Conservation (phyloP, 1,284 basidiomycete species). For the Austropuccinia psidii region DNA sequence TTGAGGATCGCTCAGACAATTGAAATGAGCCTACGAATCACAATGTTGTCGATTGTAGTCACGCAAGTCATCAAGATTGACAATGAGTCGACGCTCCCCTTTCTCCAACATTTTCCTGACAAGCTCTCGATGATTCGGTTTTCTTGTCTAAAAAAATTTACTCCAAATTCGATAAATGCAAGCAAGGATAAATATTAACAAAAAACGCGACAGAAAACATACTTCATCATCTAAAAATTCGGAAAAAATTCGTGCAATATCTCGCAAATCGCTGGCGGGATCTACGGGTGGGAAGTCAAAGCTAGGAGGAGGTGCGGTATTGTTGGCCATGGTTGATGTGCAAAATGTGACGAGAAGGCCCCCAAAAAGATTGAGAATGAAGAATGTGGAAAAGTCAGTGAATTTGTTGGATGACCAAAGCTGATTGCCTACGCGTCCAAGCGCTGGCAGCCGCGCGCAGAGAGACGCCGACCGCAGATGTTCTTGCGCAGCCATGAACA, state of each 20-base stretch:
- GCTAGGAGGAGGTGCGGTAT: neutral
- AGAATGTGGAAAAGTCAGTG: too few relatives aligned
- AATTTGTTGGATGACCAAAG: too few relatives aligned
- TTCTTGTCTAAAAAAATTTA: conserved; percentile 39
- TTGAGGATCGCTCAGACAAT: neutral
- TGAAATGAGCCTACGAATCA: conserved; percentile 48
- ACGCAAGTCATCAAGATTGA: conserved; percentile 94
- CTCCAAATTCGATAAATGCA: conserved; percentile 15
- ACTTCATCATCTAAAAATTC: conserved; percentile 79
- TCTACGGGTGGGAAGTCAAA: conserved; percentile 12
- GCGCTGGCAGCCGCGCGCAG: too few relatives aligned
- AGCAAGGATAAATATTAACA: neutral
- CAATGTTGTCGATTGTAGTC: conserved; percentile 75
- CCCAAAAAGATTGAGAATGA: too few relatives aligned
- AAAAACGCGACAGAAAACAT: conserved; percentile 41
- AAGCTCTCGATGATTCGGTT: conserved; percentile 72
- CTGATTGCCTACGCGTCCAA: too few relatives aligned
- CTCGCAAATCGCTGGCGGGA: neutral
- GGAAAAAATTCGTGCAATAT: conserved; percentile 60
- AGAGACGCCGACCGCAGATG: too few relatives aligned
- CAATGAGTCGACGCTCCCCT: conserved; percentile 78
- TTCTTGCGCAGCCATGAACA: too few relatives aligned
- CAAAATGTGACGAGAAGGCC: too few relatives aligned
- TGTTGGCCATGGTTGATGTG: neutral
- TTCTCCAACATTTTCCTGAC: conserved; percentile 75